Base-by-base conservation (phyloP, 805 yeast genomes). In the Grigorovia transvaalensis region DNA sequence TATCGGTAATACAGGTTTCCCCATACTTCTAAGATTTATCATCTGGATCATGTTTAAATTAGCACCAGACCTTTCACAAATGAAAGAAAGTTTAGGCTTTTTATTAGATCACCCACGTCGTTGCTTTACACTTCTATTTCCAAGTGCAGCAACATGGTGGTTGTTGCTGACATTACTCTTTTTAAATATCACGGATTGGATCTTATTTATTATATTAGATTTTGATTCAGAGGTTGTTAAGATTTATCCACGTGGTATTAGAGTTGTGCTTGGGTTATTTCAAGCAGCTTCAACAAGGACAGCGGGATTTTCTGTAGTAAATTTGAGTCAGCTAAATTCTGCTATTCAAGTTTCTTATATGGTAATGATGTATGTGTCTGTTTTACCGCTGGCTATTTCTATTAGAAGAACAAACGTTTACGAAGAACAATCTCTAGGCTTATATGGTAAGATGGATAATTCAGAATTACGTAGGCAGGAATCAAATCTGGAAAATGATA, bases 351-450 rank as follows among this genome's bases (percentile, higher is more conserved):
- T 93, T 30, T 82, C 93, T 59, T 93, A 93, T 66, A 77, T 88
- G 82, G 77, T 93, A 54, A 91, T 93, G 98, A 93, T 93, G 99
- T 93, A 93, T 70, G 89, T 93, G 29, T 91, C 98, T 15, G 97
- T 91, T 45, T 74, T 90, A 64, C 99, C 99, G 1, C 73, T 93
- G 59, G 99, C 99, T 35, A 93, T 93, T 57, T 88, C 96, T 42
- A 89, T 93, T 56, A 81, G 99, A 71, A 79, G 97, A 66, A 93
- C 99, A 18, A 93, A 93, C 66, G 99, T 93, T 51, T 93, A 93
- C 70, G 99, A 93, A 66, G 99, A 93, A 62, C 98, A 89, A 64
- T 86, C 96, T 0, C 71, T 93, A 52, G 99, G 99, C n/a, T 77
- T 89, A n/a, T 90, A 87, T 63, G 76, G 71, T n/a, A 57, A 54